phyloP scores from a whole-genome alignment of 179 eudicot genomes.

The Camellia oleifera region DNA sequence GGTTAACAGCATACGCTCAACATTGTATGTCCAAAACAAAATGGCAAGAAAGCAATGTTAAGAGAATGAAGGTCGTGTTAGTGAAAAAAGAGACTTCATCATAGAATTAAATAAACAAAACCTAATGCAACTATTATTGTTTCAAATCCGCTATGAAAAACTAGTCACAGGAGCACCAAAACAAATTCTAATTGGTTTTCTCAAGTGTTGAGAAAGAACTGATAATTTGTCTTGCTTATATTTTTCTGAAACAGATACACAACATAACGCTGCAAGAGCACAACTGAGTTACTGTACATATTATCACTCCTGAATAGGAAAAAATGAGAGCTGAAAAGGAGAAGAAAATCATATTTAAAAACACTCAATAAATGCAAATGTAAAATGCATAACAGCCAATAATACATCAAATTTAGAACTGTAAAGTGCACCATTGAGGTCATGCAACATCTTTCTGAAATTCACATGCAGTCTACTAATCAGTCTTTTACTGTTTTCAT shows the following conservation, averaged over 20 bases:
- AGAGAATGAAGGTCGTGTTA: not conserved
- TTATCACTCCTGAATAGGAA: not conserved
- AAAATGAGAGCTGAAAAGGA: not conserved
- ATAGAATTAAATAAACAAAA: not conserved
- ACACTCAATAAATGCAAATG: not conserved
- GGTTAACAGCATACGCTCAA: too few species aligned
- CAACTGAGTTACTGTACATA: too few species aligned
- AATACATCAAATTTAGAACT: too few species aligned
- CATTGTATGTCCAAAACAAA: not conserved
- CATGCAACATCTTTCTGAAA: not conserved
- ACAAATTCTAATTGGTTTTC: not conserved
- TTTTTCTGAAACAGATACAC: not conserved
- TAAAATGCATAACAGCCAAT: not conserved
- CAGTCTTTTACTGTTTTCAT: not conserved
- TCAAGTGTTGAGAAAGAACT: not conserved
- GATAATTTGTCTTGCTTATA: not conserved
- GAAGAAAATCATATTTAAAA: not conserved
- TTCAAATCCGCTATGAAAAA: not conserved
- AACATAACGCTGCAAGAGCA: too few species aligned
- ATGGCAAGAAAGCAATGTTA: not conserved
- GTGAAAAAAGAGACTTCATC: not conserved
- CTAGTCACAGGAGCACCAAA: not conserved
- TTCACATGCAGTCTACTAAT: not conserved
- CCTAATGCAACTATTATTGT: not conserved
- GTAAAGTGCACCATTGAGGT: too few species aligned